Base-by-base conservation (phyloP, 2,329 filamentous ascomycete species). In the Aspergillus caelatus region DNA sequence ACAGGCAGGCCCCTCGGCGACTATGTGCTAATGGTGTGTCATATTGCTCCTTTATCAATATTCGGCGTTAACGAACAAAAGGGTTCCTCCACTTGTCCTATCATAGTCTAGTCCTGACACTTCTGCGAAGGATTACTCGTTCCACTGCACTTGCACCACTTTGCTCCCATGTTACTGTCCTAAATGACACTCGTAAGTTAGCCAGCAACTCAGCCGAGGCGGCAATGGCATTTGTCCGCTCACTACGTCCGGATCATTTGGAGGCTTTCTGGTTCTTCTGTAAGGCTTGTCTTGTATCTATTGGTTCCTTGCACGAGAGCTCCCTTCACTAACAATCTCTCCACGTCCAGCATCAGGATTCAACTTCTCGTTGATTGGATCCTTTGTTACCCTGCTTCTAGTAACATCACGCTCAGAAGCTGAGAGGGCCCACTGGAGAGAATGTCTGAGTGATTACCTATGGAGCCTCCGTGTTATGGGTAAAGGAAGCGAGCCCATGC, bases 401-500 rank as follows among this genome's bases (percentile, higher is more conserved):
- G 57, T 59, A 7, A 50, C 45, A 3, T 59, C 57, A 8, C 36
- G 7, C 16, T 57, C 55, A 4, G 55, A 57, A 45, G 11, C 55
- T n/a, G 55, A 45, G 11, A 45, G n/a, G 7, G 34, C 14, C 2
- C 57, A 58, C n/a, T 50, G 26, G 43, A 28, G 57, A 9, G 43
- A 53, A 28, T 1, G 43, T 14, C 57, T 59, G 32, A 59, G 41
- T n/a, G 28, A 59, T 28, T 59, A 50, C n/a, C 45, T 50, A 2
- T 59, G 57, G 57, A 50, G 4, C 30, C 43, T 59, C 28, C 57
- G n/a, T 30, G 14, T 59, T 2, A 50, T 59, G 57, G 57, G 57
- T 2, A 59, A 59, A 21, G 57, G 41, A 19, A 50, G 12, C 32
- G 43, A 59, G 43, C 43, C 57, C 3, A 59, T 59, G 57, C 43